Evolutionary conservation across 768 basidiomycete species (phyloP), one percentile per base, ranked within the genome.

Genomic region (Arthromyces matolae): DNA sequence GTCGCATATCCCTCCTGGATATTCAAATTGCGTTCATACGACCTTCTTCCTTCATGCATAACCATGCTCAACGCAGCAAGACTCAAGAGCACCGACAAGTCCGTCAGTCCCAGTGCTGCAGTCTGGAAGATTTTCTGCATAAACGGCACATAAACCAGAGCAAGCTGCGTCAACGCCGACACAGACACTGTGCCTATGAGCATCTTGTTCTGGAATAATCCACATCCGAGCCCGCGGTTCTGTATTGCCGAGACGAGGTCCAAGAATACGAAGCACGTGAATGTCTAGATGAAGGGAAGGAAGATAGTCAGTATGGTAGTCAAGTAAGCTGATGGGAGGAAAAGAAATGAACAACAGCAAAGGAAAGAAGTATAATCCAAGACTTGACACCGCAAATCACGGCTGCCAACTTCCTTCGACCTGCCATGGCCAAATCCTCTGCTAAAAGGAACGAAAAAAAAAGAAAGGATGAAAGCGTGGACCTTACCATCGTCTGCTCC

Each of bases 71-170:
- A 70, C 5, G 60, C 79, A 1, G 80, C 92, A 38, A 96, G 70
- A 10, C 70, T 66, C 20, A 97, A 63, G 2, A 98, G 73, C 24
- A 84, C 78, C 10, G 72, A 67, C 51, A 98, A 55, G 66, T 98
- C 95, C 41, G 76, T 66, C 29, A 71, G 42, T 25, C 75, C 70
- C 12, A 98, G 71, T 10, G 90, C 83, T 51, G 86, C 90, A 22
- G 95, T 97, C 71, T 97, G 93, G 79, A 97, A 98, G 44, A 97
- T 75, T 41, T 77, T 72, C 66, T 98, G 95, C 79, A 96, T 81
- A 55, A 92, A 75, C 1, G 93, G 89, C 43, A 97, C 78, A 60
- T 98, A 98, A 47, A 98, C 80, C 52, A 97, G 74, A 20, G 78
- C 79, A 25, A 98, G 80, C 69, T 95, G 88, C 33, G 84, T 84